These are phyloP conservation scores for Kokia cookei DNA, from an alignment of 441 rosid species.

Conservation along the genomic window DNA sequence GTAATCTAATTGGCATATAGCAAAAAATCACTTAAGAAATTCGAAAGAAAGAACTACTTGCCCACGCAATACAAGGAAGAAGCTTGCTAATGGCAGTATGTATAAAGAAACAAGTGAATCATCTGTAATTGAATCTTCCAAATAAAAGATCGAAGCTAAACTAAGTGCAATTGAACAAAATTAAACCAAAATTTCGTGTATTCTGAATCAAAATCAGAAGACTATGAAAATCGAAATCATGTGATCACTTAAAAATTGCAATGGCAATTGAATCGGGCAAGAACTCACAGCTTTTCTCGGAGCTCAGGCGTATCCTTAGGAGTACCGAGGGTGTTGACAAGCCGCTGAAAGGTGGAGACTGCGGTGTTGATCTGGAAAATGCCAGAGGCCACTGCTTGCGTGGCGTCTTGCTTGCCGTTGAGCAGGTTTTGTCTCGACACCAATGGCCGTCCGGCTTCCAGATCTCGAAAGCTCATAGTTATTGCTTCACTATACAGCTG, in stretches of 20 bases:
- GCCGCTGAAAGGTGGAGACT: constrained; percentile 82
- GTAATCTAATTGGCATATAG: neutral
- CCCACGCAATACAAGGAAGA: neutral
- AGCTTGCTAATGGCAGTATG: neutral
- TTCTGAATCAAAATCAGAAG: neutral
- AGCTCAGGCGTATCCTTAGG: constrained; percentile 94
- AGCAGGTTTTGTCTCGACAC: constrained; percentile 36
- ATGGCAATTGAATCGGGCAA: neutral
- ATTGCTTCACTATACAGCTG: neutral
- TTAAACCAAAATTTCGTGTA: neutral
- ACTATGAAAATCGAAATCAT: neutral
- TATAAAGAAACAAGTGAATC: neutral
- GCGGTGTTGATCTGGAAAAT: constrained; percentile 97
- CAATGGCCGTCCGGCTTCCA: constrained; percentile 57
- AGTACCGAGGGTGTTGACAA: constrained; percentile 90
- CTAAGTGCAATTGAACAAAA: neutral
- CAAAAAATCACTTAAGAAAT: neutral
- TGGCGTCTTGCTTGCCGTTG: constrained; percentile 66
- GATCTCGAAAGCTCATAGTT: constrained; percentile 89
- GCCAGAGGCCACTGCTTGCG: constrained; percentile 89
- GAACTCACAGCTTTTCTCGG: constrained; percentile 86
- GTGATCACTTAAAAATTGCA: neutral
- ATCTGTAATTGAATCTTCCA: neutral
- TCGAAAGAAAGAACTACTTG: neutral
- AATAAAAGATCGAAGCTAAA: neutral